These are phyloP conservation scores for Trametes maxima DNA, from an alignment of 768 basidiomycete genomes.

Conservation along the genomic window DNA sequence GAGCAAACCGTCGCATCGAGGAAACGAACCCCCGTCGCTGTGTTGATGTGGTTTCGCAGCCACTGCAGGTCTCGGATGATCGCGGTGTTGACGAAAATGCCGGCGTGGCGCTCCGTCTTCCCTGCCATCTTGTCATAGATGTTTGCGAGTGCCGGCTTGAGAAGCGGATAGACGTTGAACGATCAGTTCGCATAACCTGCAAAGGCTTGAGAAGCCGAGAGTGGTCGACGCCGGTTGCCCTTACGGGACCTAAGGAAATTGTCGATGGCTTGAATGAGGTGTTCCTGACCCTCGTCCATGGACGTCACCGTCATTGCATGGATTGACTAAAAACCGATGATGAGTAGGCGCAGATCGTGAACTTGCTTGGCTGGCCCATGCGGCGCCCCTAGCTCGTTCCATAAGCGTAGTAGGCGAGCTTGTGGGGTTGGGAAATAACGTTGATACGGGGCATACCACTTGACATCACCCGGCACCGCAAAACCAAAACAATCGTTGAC, in stretches of 20 bases:
- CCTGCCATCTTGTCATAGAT: no score
- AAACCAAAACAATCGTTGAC: conserved; percentile 39
- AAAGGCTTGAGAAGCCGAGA: conserved; percentile 35
- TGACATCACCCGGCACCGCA: conserved; percentile 25
- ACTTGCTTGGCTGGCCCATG: conserved; percentile 45
- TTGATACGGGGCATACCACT: conserved; percentile 36
- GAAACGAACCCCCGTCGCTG: no score
- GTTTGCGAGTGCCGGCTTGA: no score
- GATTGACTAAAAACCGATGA: conserved; percentile 46
- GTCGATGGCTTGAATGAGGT: background rate
- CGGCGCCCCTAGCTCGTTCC: conserved; percentile 43
- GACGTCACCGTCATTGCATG: conserved; percentile 37
- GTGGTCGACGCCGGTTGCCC: background rate
- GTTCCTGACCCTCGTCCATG: background rate
- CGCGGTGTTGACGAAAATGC: no score
- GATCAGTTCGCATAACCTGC: conserved; percentile 44
- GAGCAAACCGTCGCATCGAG: no score
- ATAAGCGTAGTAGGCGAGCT: conserved; percentile 38
- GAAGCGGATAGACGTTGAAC: conserved; percentile 24
- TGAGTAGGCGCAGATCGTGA: conserved; percentile 33
- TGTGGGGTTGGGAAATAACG: conserved; percentile 36
- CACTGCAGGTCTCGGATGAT: no score
- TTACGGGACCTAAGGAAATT: background rate
- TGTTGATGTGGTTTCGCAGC: no score
- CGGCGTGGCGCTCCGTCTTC: no score